These are phyloP conservation scores for Pyrenophora teres DNA, from an alignment of 2,329 filamentous ascomycete genomes.

Conservation along the genomic window DNA sequence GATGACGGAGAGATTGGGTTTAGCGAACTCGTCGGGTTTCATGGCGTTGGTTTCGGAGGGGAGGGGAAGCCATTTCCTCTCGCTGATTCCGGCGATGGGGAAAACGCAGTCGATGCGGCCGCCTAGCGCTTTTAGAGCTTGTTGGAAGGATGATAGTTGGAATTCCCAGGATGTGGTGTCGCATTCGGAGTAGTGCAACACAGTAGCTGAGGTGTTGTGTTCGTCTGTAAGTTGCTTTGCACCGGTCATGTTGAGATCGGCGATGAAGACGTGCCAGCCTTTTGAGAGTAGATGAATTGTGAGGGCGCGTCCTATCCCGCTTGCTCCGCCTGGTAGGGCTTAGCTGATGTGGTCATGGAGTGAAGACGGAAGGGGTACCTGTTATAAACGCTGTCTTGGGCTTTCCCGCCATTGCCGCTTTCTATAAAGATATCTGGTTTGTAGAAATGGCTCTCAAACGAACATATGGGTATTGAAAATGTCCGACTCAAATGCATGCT, in stretches of 20 bases:
- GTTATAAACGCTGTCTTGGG: constrained; percentile 21
- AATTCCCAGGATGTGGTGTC: constrained; percentile 47
- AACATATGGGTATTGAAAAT: too few species aligned
- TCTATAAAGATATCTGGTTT: too few species aligned
- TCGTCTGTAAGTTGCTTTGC: constrained; percentile 30
- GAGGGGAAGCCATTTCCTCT: constrained; percentile 44
- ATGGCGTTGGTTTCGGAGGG: constrained; percentile 9
- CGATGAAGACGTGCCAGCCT: constrained; percentile 56
- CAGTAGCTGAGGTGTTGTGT: constrained; percentile 16
- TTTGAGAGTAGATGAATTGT: constrained; percentile 34
- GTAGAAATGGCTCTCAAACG: background rate
- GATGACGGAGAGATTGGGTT: constrained; percentile 47
- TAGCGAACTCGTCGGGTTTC: constrained; percentile 38
- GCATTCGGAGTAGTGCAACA: constrained; percentile 31
- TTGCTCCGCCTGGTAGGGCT: constrained; percentile 24
- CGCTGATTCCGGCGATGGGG: constrained; percentile 50
- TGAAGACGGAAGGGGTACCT: constrained; percentile 1
- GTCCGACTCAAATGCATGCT: background rate
- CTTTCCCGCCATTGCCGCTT: background rate
- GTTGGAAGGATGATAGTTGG: constrained; percentile 45
- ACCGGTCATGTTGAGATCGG: constrained; percentile 44
- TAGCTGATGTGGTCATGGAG: background rate
- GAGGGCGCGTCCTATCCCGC: constrained; percentile 45
- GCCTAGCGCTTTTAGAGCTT: constrained; percentile 41
- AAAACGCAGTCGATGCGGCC: constrained; percentile 49